A percentile compares a stretch with the other conserved stretches of the same genome.
phyloP scores from a whole-genome alignment of 2,329 filamentous ascomycete species.

The Alternaria incomplexa region DNA sequence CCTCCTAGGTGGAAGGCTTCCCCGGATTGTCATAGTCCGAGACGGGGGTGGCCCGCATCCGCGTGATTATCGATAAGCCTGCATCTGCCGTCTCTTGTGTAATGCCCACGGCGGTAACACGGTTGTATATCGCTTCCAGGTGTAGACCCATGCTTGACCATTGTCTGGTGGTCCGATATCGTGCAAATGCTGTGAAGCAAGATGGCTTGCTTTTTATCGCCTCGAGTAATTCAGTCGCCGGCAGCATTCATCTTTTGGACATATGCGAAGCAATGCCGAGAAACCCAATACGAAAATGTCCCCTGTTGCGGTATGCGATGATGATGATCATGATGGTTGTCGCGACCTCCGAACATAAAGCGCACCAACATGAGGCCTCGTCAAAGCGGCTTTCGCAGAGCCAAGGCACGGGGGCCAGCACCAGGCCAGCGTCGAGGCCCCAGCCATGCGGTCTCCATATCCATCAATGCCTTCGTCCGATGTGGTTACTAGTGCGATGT shows the following conservation, averaged over 20 bases:
- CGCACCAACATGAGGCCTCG: not conserved
- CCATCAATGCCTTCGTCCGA: not conserved
- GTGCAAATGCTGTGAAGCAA: not conserved
- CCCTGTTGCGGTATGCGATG: not conserved
- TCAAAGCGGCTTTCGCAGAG: conserved; percentile 1
- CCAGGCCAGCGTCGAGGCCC: not conserved
- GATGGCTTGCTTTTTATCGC: not conserved
- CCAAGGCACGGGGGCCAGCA: not conserved
- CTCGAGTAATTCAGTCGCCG: not conserved
- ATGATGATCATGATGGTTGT: not conserved
- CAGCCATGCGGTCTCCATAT: not conserved
- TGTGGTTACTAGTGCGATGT: not conserved
- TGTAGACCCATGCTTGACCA: not conserved
- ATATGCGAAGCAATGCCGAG: not conserved
- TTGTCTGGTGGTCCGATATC: not conserved
- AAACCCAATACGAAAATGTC: not conserved
- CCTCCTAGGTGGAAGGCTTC: not conserved
- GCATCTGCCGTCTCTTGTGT: conserved; percentile 8
- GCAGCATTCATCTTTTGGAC: not conserved
- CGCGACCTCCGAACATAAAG: not conserved
- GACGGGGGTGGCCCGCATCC: conserved; percentile 2
- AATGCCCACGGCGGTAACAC: not conserved
- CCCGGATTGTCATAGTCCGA: conserved; percentile 4
- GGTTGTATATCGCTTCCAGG: not conserved
- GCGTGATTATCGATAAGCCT: conserved; percentile 19